Base-by-base conservation (phyloP, 192 early-diverging fungal genomes). In the Backusella parvicylindrica region DNA sequence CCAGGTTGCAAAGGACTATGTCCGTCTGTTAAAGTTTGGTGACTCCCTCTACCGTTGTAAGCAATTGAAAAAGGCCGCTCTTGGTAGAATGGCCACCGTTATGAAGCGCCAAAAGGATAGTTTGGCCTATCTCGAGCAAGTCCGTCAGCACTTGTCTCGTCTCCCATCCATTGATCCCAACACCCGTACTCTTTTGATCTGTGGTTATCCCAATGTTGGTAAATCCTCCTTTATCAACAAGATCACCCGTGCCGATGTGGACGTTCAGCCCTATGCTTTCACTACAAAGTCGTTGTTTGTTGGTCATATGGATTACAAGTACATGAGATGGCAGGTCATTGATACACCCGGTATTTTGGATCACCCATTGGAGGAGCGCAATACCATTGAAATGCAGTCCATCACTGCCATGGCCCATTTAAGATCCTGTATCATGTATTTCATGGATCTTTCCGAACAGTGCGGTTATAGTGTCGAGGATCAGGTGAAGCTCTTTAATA, bases 341-440 rank as follows among this genome's bases (percentile, higher is more conserved):
- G 98, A 99, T 83, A 99, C 98, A 50, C 98, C 98, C 37, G 98
- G 98, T 70, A 98, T 99, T 81, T 89, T 99, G 60, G 98, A 99
- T 86, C 98, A 98, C 81, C 96, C 98, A 28, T 89, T 99, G 68
- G 98, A 99, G 86, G 91, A 99, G 79, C 91, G 97, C 78, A 99
- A 99, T 86, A 98, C 97, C 36, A 99, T 99, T 76, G 98, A 99
- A 86, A 99, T 99, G 98, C 98, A 99, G 88, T 98, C 96, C 68
- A 96, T 99, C 79, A 99, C 98, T 9, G 98, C 98, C 35, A 87
- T 99, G 64, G 98, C 98, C 11, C 98, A 99, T 82, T 84, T 99
- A 85, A 91, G 97, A 73, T 92, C 96, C 16, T 95, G 95, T 50
- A 92, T 99, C 72, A 80, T 99, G 79, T 99, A 92, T 91, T 99